Base-by-base conservation (phyloP, 2,329 filamentous ascomycete species). In the Xylariomycetidae sp. region DNA sequence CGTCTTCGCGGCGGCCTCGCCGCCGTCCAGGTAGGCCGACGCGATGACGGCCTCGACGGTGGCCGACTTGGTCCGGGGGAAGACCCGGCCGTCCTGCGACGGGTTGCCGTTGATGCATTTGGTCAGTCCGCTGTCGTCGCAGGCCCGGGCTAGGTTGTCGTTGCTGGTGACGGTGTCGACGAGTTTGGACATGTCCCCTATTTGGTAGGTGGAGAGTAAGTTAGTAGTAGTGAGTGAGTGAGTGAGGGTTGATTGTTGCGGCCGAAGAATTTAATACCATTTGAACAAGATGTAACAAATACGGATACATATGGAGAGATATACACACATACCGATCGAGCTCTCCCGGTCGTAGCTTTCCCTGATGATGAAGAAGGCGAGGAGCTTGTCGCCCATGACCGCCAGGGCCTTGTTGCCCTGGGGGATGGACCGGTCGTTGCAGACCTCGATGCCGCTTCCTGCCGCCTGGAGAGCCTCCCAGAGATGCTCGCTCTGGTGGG, bases 401-500 rank as follows among this genome's bases (percentile, higher is more conserved):
- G 42, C 39, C 13, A 42, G 19, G 8, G 20, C n/a, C 25, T 40
- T 44, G 30, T 42, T 42, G 4, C 42, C 40, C 9, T 36, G 22
- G 5, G 16, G 6, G 4, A 44, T 17, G 10, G 12, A 4, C 15
- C 28, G 36, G 16, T 23, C 36, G 16, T 30, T 25, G 18, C 30
- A 13, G 10, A 3, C 3, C 4, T 14, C 2, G 25, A 38, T 16
- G 16, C 27, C 14, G 23, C 29, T 30, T 4, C 33, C 31, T 2
- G 34, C 25, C n/a, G 40, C 31, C 23, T 40, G 40, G 16, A 45
- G 15, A 4, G 37, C 40, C 30, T 45, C 42, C 40, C 33, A 42
- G 12, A 45, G 29, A 6, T 40, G 9, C 8, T 38, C 29, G 27
- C 30, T 22, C 11, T 36, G 15, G 9, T 29, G 18, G 27, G 42